Base-by-base conservation (phyloP, 306 rosid species). In the Pyrus communis region DNA sequence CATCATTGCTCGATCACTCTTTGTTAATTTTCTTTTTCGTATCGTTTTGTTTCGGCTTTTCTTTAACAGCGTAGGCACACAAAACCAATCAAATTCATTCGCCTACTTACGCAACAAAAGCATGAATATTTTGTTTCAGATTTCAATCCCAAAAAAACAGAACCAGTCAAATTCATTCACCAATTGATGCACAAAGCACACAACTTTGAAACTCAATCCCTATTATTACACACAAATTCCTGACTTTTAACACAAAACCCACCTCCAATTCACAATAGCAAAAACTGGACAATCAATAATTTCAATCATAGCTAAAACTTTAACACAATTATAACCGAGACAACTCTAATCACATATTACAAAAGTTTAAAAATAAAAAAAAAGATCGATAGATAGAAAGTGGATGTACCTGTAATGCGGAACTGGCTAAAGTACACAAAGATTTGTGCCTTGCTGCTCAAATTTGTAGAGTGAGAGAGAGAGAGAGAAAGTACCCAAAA, bases 321-420 rank as follows among this genome's bases (percentile, higher is more conserved):
- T 76, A 33, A 75, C 73, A 74, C 68, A 80, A 70, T 10, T 25
- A 73, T 11, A 64, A 46, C 21, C 15, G 58, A 31, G 30, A 64
- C 12, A 40, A 81, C 80, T 78, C 64, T 10, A 40, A 45, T 67
- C 79, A 76, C 43, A 25, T 25, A 25, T 1, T 25, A 25, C 27
- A 25, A 25, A 25, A 25, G 27, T 31, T 35, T 1, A 57, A 17
- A 11, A n/a, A n/a, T n/a, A n/a, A n/a, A 57, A 0, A 55, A 65
- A 70, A 25, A 9, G 57, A 9, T 57, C 5, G 31, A 3, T 30
- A 57, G 58, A 69, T 67, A 67, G 57, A 70, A 22, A 66, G 70
- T 14, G 45, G 60, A 68, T 78, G 73, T 83, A 88, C 93, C 90
- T 84, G 59, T 33, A 30, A 74, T 51, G 67, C 70, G 52, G 70